phyloP scores from a whole-genome alignment of 2,329 filamentous ascomycete species.

The Alternaria longipes region DNA sequence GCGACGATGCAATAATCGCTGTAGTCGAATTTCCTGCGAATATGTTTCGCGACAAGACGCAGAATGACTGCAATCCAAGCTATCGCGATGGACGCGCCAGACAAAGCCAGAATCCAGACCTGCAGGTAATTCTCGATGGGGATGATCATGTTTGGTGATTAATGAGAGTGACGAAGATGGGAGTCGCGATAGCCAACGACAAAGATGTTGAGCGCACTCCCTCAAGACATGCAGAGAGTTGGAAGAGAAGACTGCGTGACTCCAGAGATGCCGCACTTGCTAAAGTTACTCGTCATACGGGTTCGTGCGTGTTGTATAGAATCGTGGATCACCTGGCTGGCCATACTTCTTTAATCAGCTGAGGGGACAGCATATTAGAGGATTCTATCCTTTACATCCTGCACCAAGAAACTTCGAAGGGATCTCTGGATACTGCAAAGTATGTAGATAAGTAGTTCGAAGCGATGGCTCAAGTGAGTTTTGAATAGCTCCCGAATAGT shows the following conservation, averaged over 20 bases:
- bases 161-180: neutral
- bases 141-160: neutral
- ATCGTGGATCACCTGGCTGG: neutral
- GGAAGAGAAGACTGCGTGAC: neutral
- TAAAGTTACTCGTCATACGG: neutral
- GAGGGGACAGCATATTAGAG: neutral
- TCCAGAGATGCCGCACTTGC: neutral
- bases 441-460: neutral
- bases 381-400: neutral
- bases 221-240: neutral
- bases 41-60: neutral
- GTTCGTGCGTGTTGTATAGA: neutral
- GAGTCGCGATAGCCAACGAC: neutral
- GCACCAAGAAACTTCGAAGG: neutral
- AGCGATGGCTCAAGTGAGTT: neutral
- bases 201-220: neutral
- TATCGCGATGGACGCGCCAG: neutral
- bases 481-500: neutral
- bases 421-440: neutral
- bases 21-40: neutral
- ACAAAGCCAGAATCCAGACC: neutral
- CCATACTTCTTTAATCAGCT: neutral
- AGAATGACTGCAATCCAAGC: neutral
- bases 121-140: neutral
- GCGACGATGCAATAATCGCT: neutral